Conservation (phyloP, 1,284 basidiomycete genomes). For the Ganoderma meredithae region DNA sequence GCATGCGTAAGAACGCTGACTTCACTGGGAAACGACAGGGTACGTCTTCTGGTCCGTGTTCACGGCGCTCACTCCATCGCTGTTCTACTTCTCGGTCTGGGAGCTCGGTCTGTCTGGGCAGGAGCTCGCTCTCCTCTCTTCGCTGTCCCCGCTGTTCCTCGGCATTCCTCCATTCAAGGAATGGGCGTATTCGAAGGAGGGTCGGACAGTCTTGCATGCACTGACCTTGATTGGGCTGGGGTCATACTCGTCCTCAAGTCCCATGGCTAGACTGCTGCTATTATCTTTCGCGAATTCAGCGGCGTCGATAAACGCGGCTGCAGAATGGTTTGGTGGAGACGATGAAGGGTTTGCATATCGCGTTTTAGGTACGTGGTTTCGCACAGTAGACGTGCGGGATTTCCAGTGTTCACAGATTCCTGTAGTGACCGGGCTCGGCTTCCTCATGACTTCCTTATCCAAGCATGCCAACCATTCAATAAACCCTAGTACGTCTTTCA, state of each 20-base stretch:
- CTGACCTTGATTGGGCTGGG: constrained; percentile 67
- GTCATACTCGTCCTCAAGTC: constrained; percentile 64
- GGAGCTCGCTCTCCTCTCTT: constrained; percentile 73
- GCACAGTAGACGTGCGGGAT: neutral
- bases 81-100: constrained; percentile 96
- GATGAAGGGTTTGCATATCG: constrained; percentile 51
- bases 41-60: constrained; percentile 90
- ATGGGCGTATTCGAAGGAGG: constrained; percentile 55
- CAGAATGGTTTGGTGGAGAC: constrained; percentile 59
- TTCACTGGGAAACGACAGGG: constrained; percentile 52
- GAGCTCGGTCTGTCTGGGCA: constrained; percentile 83
- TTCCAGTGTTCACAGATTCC: neutral
- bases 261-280: constrained; percentile 62
- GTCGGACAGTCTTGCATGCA: constrained; percentile 55
- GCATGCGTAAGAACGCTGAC: neutral
- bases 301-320: constrained; percentile 58
- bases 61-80: constrained; percentile 82
- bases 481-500: constrained; percentile 68
- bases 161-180: constrained; percentile 51
- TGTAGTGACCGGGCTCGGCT: constrained; percentile 70
- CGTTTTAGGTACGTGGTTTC: constrained; percentile 59
- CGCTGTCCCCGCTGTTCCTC: constrained; percentile 74
- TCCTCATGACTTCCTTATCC: constrained; percentile 74
- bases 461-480: constrained; percentile 85
- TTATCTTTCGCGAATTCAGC: constrained; percentile 64